Evolutionary conservation across 345 rosid species (phyloP).

Genomic region (Corchorus olitorius): DNA sequence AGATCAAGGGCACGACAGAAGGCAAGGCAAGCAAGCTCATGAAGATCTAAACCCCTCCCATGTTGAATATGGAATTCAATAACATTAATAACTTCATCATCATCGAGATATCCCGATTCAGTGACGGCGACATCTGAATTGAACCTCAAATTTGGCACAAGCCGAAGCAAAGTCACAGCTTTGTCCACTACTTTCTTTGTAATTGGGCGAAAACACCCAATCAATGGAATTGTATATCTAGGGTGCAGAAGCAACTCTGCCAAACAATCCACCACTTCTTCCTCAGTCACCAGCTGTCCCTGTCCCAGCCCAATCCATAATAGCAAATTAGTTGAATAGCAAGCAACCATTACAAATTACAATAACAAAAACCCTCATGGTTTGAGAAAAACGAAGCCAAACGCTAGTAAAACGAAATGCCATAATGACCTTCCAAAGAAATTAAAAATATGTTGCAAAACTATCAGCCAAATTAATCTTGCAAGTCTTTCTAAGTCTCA

Average conservation of each 20-base stretch:
- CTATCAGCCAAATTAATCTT: not conserved
- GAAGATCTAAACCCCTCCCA: constrained; percentile 71
- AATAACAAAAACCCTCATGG: not conserved
- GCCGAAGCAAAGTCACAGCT: constrained; percentile 52
- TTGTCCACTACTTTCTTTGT: constrained; percentile 55
- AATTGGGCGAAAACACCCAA: constrained; percentile 65
- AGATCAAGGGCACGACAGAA: constrained; percentile 81
- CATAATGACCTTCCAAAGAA: not conserved
- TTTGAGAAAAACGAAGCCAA: not conserved
- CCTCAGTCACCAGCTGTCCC: constrained; percentile 51
- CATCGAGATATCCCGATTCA: constrained; percentile 33
- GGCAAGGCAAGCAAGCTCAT: constrained; percentile 87
- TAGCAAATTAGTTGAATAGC: not conserved
- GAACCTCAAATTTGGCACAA: constrained; percentile 56
- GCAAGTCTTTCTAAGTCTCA: not conserved
- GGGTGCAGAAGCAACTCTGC: constrained; percentile 73
- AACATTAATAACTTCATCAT: constrained; percentile 48
- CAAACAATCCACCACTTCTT: constrained; percentile 54
- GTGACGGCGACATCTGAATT: constrained; percentile 21
- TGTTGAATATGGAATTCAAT: constrained; percentile 52
- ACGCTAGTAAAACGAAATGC: not conserved
- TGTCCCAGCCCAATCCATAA: constrained; percentile 27
- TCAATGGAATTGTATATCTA: constrained; percentile 60
- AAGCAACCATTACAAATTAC: not conserved
- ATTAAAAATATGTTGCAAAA: not conserved